Base-by-base conservation (phyloP, 2,329 filamentous ascomycete genomes). In the Trichoderma harzianum region DNA sequence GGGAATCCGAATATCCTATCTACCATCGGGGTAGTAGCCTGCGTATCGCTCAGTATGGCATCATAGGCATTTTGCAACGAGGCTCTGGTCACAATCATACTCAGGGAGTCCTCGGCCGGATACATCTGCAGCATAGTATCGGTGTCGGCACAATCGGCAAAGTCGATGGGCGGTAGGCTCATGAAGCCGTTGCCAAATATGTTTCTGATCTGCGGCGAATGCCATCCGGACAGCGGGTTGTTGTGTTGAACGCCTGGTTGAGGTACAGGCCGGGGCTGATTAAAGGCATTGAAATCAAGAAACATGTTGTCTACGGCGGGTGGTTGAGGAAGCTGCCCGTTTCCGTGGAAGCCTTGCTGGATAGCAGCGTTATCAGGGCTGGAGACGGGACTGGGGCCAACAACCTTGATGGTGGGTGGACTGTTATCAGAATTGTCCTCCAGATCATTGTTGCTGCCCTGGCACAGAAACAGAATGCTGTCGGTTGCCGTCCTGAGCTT, bases 1-100 rank as follows among this genome's bases (percentile, higher is more conserved):
- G 65, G 55, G 26, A 69, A 69, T 18, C 65, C 65, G 12, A 69
- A 69, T 57, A 69, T 60, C n/a, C 65, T 60, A 7, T 69, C 34
- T 14, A 69, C 65, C 36, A 16, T 26, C 10, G 65, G 26, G 36
- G 24, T 36, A 18, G 53, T 69, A 8, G 51, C 53, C 21, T 47
- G 7, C n/a, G 36, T n/a, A 24, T 69, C 51, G 36, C 55, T 69
- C 8, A 69, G 65, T 30, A 69, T 39, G 24, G 26, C 26, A 32
- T 69, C 65, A 60, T 69, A 69, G 11, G 55, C 65, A 1, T 69
- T 12, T 18, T 69, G 65, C 7, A 69, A 8, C 6, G 65, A 60
- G 11, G 65, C 55, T 39, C 65, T 69, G 18, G 65, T 69, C 10
- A 69, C n/a, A 12, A 60, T 34, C 51, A 69, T 39, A 18, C 65